Base-by-base conservation (phyloP, 768 basidiomycete species). In the Phanerodontia chrysosporium region DNA sequence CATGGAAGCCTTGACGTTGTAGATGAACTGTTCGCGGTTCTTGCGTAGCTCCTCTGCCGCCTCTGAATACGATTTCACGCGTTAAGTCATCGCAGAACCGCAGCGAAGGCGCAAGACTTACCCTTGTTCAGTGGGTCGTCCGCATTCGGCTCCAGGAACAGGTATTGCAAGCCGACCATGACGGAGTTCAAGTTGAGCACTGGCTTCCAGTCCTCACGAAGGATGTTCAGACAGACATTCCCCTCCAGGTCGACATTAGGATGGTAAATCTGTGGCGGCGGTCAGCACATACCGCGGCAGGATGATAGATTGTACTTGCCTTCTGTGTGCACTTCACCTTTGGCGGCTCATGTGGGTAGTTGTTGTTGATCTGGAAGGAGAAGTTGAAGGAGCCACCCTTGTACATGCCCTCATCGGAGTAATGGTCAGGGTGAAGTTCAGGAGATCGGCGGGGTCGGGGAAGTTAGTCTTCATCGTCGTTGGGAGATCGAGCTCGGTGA, bases 201-300 rank as follows among this genome's bases (percentile, higher is more conserved):
- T 5, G 97, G 97, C 70, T 99, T 99, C 97, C 97, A 99, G 76
- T 99, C 97, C 78, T 99, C 97, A 71, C 97, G 86, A 59, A 98
- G 83, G 71, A 98, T 98, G 75, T 98, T 98, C 66, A 99, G 74
- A 78, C 97, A 99, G 48, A 99, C 96, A 66, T 98, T 98, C 46
- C 97, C 97, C 70, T 98, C 94, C 36, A 97, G 82, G 73, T 99
- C 97, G 54, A 99, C 89, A 69, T 99, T 99, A 0, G 97, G 97
- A 72, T 99, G 97, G 73, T 99, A 99, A 70, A 98, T 98, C 96
- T 98, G 49, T 18, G 25, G 36, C 46, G 51, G 13, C 44, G 42
- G 21, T n/a, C 28, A 58, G n/a, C 42, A 25, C 12, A 49, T 32
- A n/a, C 24, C 29, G 58, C 2, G 22, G 13, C 24, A 42, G 3